phyloP scores from a whole-genome alignment of 2,329 filamentous ascomycete species.

The Aureobasidium sp. region DNA sequence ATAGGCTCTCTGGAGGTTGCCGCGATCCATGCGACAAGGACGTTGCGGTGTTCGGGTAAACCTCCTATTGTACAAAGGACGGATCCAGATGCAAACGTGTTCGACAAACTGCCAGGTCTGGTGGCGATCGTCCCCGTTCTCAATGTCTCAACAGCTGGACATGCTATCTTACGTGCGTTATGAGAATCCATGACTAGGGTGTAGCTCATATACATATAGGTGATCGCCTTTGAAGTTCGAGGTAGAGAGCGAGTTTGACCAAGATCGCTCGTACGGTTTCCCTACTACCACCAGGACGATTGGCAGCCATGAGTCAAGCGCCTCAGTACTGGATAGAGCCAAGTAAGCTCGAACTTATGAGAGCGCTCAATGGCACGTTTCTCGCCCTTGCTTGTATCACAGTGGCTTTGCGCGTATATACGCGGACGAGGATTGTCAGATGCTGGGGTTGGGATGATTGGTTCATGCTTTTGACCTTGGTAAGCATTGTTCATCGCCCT shows the following conservation, averaged over 20 bases:
- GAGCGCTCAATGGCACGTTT: conserved; percentile 21
- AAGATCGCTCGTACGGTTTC: neutral
- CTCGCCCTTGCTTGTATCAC: conserved; percentile 31
- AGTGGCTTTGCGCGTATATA: conserved; percentile 32
- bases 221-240: too few species aligned
- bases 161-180: neutral
- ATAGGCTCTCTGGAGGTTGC: neutral
- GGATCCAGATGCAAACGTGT: neutral
- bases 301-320: neutral
- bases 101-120: neutral
- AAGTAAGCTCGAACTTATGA: conserved; percentile 2
- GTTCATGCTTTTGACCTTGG: conserved; percentile 32
- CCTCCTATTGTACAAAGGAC: too few species aligned
- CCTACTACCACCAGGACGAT: neutral
- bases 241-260: neutral
- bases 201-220: neutral
- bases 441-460: conserved; percentile 38
- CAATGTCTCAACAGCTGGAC: neutral
- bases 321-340: neutral
- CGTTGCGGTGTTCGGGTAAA: neutral
- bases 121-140: neutral
- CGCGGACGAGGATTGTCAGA: conserved; percentile 30
- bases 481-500: conserved; percentile 20
- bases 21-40: neutral
- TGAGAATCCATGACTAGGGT: neutral